A percentile compares a stretch with the other conserved stretches of the same genome.
phyloP scores from a whole-genome alignment of 1,284 basidiomycete genomes.

The Cerrena zonata region DNA sequence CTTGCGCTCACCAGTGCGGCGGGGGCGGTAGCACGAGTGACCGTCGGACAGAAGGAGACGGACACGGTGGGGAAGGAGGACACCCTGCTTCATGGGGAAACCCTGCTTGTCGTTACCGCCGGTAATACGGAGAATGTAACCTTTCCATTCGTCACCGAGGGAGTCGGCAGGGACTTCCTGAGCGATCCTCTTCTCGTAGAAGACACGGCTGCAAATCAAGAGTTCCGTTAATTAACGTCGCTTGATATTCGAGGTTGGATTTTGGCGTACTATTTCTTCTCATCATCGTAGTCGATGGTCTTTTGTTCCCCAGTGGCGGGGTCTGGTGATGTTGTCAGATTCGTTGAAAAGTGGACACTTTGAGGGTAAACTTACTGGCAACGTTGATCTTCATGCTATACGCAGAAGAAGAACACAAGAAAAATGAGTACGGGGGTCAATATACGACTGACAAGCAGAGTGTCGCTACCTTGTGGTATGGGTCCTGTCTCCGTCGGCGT shows the following conservation, averaged over 20 bases:
- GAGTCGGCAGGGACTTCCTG: constrained; percentile 91
- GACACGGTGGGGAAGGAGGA: constrained; percentile 91
- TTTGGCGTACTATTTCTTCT: constrained; percentile 81
- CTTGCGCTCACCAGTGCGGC: constrained; percentile 93
- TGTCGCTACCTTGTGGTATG: constrained; percentile 19
- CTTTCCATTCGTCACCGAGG: constrained; percentile 94
- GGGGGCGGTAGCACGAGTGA: constrained; percentile 94
- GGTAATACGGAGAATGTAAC: constrained; percentile 94
- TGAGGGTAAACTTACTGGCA: constrained; percentile 63
- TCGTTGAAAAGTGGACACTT: constrained; percentile 4
- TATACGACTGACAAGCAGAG: constrained; percentile 15
- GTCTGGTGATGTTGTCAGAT: constrained; percentile 40
- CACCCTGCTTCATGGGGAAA: constrained; percentile 99
- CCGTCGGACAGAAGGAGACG: constrained; percentile 90
- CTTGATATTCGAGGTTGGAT: background rate
- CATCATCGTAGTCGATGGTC: constrained; percentile 90
- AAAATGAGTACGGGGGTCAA: constrained; percentile 12
- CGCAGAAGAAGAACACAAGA: constrained; percentile 2
- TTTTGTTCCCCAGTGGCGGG: constrained; percentile 97
- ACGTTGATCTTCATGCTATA: constrained; percentile 91
- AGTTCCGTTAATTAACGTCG: background rate
- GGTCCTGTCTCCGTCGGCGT: constrained; percentile 34
- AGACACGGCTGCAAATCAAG: constrained; percentile 65
- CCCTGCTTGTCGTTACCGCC: constrained; percentile 96
- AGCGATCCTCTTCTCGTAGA: constrained; percentile 94